These are phyloP conservation scores for Helotiales sp. DNA, from an alignment of 2,329 filamentous ascomycete species.

Conservation along the genomic window DNA sequence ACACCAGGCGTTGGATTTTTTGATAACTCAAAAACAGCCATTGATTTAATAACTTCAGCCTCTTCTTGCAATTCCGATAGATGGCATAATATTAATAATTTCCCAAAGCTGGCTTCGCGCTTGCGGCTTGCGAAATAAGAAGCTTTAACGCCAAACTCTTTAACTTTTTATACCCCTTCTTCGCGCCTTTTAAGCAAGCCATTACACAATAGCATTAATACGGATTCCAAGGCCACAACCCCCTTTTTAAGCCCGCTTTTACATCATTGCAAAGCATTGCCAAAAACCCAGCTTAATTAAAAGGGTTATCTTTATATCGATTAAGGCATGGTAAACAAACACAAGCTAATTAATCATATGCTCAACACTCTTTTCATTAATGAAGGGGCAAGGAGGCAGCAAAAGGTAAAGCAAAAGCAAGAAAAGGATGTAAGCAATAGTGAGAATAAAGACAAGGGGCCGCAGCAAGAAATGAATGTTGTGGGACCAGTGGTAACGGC, in stretches of 20 bases:
- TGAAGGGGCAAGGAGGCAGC: conserved; percentile 19
- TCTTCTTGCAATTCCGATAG: conserved; percentile 26
- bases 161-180: conserved; percentile 21
- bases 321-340: conserved; percentile 27
- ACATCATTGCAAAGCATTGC: conserved; percentile 23
- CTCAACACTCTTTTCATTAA: conserved; percentile 18
- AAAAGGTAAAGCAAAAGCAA: conserved; percentile 17
- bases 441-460: conserved; percentile 9
- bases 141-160: conserved; percentile 20
- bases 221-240: conserved; percentile 28
- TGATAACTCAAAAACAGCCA: conserved; percentile 23
- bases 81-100: conserved; percentile 34
- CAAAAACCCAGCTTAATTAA: conserved; percentile 27
- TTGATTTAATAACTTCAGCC: conserved; percentile 29
- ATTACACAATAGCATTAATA: conserved; percentile 29
- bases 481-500: conserved; percentile 20
- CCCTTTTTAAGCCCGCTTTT: conserved; percentile 22
- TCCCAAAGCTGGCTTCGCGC: conserved; percentile 25
- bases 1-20: conserved; percentile 14
- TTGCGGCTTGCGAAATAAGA: conserved; percentile 24
- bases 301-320: conserved; percentile 23
- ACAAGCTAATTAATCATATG: conserved; percentile 21
- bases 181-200: conserved; percentile 26
- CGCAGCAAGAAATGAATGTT: conserved; percentile 23
- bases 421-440: conserved; percentile 16